Evolutionary conservation across 352 stramenopile species (phyloP).

Genomic region (Globisporangium rhizosaccharum): DNA sequence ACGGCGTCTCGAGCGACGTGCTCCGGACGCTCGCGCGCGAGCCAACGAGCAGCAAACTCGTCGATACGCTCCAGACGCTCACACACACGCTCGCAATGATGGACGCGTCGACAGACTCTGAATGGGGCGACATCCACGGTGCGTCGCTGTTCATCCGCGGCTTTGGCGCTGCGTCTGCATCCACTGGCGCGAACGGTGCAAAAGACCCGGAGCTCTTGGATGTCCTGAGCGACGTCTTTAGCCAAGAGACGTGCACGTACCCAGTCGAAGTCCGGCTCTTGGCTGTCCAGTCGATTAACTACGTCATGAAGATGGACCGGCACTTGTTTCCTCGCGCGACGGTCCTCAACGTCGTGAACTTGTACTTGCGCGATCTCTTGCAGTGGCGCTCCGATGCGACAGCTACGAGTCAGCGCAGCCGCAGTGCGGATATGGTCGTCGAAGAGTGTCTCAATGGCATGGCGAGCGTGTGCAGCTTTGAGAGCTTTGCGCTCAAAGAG

Average conservation of each 20-base stretch:
- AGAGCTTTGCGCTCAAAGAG: constrained; percentile 50
- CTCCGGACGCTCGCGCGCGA: constrained; percentile 49
- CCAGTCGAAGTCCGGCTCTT: constrained; percentile 45
- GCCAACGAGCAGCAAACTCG: constrained; percentile 40
- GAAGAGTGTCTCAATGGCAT: constrained; percentile 77
- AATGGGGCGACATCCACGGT: constrained; percentile 52
- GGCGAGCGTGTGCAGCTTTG: constrained; percentile 52
- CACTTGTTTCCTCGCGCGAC: constrained; percentile 46
- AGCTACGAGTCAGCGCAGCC: not conserved
- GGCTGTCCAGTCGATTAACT: constrained; percentile 80
- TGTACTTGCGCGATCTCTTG: constrained; percentile 53
- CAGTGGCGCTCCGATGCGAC: constrained; percentile 19
- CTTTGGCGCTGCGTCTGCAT: constrained; percentile 27
- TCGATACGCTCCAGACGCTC: constrained; percentile 67
- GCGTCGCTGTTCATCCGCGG: constrained; percentile 51
- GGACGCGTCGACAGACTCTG: constrained; percentile 71
- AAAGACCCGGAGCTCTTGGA: constrained; percentile 61
- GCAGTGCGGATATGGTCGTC: constrained; percentile 61
- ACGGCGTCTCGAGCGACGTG: constrained; percentile 63
- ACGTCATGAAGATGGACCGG: constrained; percentile 80
- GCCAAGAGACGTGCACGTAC: constrained; percentile 29
- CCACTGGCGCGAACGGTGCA: constrained; percentile 16
- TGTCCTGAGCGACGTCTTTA: constrained; percentile 49
- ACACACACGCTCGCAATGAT: constrained; percentile 84
- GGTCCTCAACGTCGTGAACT: constrained; percentile 34